Percentiles rank a stretch among this genome's conserved stretches.
phyloP scores from a whole-genome alignment of 352 stramenopile species.

The Globisporangium ultimum region DNA sequence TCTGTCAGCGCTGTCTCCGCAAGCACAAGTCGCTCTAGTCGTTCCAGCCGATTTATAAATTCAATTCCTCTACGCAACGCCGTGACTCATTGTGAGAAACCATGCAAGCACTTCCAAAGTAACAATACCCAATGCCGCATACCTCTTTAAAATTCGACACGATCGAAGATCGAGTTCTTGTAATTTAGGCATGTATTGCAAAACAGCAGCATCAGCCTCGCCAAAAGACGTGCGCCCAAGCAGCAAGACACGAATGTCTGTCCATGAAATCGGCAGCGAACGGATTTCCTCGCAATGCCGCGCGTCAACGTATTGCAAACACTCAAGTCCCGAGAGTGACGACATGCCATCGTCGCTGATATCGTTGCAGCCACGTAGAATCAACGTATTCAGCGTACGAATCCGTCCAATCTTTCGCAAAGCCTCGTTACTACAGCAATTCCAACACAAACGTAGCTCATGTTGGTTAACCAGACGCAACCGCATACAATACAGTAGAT shows the following conservation, averaged over 20 bases:
- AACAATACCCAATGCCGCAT: slow-evolving; percentile 1
- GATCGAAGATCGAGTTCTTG: slow-evolving; percentile 63
- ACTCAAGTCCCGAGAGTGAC: slow-evolving; percentile 23
- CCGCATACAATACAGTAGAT: too few relatives aligned
- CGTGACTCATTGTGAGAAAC: neutral
- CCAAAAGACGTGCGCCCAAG: slow-evolving; percentile 59
- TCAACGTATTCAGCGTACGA: slow-evolving; percentile 30
- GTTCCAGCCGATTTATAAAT: slow-evolving; percentile 55
- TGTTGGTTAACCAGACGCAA: too few relatives aligned
- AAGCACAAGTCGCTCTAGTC: slow-evolving; percentile 55
- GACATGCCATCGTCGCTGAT: slow-evolving; percentile 33
- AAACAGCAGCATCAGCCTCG: slow-evolving; percentile 53
- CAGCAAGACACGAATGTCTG: slow-evolving; percentile 45
- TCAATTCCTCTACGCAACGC: slow-evolving; percentile 39
- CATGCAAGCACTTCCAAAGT: too few relatives aligned
- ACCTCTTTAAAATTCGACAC: slow-evolving; percentile 74
- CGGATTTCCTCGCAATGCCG: slow-evolving; percentile 61
- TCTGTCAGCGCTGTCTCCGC: slow-evolving; percentile 63
- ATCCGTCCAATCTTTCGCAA: slow-evolving; percentile 33
- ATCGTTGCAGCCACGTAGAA: slow-evolving; percentile 42
- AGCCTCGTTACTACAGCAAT: slow-evolving; percentile 21
- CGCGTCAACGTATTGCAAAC: slow-evolving; percentile 62
- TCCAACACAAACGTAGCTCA: neutral
- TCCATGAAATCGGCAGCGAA: slow-evolving; percentile 50
- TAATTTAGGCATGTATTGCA: slow-evolving; percentile 47